Evolutionary conservation across 176 grass and related monocot species (phyloP), one percentile per base, ranked within the genome.

Genomic region (Cenchrus fungigraminus): DNA sequence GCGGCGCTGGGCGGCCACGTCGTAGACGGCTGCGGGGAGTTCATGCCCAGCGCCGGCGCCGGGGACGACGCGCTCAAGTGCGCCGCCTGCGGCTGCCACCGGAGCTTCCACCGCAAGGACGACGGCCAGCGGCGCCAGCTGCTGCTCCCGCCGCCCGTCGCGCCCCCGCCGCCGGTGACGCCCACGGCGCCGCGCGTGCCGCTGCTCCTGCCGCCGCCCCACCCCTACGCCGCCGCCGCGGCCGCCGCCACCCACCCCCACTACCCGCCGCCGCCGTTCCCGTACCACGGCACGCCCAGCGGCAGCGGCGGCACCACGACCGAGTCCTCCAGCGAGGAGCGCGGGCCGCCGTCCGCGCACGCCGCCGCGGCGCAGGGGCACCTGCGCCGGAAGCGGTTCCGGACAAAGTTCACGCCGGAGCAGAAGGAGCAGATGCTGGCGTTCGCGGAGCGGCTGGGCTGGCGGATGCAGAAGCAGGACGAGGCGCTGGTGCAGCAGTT

Each of bases 51-150:
- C 31, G 45, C 16, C 11, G 51, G 28, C 1, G 25, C 32, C 59
- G 77, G 31, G 25, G 86, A 69, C 77, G 84, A 82, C 59, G 65
- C 67, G 20, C 80, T 91, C 80, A 74, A 31, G 37, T 94, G 94
- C 77, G 92, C 94, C 1, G 94, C 92, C 14, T 97, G 94, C 66
- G 84, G 86, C 12, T 97, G 94, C 88, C 92, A 94, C 78, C 89
- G 92, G 22, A 97, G 87, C 90, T 97, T 94, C 90, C 94, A 97
- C 88, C 91, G 92, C 76, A 88, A 81, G 79, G 87, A 80, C 73
- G 75, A 75, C 76, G 84, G 72, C 53, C 79, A 62, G 20, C 51
- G 59, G 40, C 82, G 11, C 62, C 65, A 71, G n/a, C 80, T 83
- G 49, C 51, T 76, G n/a, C 83, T 73, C 13, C 86, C 74, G 13